Conservation (phyloP, 2,329 filamentous ascomycete genomes). For the Scedosporium dehoogii region DNA sequence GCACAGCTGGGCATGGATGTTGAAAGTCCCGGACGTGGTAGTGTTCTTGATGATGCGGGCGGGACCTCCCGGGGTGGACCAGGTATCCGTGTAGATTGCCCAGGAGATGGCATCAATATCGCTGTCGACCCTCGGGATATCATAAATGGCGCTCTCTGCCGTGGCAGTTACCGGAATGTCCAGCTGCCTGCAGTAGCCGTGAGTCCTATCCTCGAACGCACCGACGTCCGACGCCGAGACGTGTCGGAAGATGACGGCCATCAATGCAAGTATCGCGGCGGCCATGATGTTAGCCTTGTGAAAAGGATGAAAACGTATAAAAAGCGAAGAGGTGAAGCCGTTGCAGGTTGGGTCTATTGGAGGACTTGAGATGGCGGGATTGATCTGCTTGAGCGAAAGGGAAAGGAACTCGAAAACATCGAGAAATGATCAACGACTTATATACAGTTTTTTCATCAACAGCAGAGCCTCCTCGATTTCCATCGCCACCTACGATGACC, state of each 20-base stretch:
- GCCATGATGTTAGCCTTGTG: background rate
- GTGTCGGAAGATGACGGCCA: background rate
- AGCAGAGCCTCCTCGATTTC: too few relatives aligned
- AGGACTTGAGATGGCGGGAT: too few relatives aligned
- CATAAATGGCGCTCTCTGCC: slow-evolving; percentile 11
- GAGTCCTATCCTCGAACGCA: background rate
- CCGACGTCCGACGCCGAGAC: background rate
- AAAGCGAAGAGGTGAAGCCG: too few relatives aligned
- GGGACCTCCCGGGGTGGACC: slow-evolving; percentile 6
- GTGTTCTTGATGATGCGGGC: slow-evolving; percentile 7
- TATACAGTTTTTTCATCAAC: too few relatives aligned
- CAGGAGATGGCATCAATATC: slow-evolving; percentile 18
- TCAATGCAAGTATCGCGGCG: background rate
- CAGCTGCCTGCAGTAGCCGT: slow-evolving; percentile 7
- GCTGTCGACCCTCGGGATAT: slow-evolving; percentile 15
- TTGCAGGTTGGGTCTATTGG: too few relatives aligned
- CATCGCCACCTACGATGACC: too few relatives aligned
- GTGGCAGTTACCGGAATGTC: slow-evolving; percentile 9
- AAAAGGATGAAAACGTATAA: too few relatives aligned
- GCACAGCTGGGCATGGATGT: slow-evolving; percentile 13
- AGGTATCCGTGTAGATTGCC: slow-evolving; percentile 10
- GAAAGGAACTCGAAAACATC: too few relatives aligned
- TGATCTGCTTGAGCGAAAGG: too few relatives aligned
- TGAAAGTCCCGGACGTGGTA: slow-evolving; percentile 10
- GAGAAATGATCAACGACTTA: too few relatives aligned